These are phyloP conservation scores for Cercospora janseana DNA, from an alignment of 2,329 filamentous ascomycete genomes.

Conservation along the genomic window DNA sequence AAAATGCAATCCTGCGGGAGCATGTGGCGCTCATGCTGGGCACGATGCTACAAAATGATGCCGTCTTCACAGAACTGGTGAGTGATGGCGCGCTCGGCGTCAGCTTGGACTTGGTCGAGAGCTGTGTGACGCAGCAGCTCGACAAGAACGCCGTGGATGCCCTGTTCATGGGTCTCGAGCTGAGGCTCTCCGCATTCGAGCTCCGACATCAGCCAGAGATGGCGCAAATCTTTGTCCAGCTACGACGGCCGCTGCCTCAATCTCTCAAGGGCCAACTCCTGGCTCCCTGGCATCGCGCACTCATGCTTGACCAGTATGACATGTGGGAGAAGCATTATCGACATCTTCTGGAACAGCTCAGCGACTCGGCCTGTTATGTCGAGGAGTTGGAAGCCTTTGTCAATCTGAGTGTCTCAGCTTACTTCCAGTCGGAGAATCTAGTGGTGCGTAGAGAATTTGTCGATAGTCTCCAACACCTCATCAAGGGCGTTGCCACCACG, in stretches of 20 bases:
- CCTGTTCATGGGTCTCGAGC: conserved; percentile 20
- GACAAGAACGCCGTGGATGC: conserved; percentile 19
- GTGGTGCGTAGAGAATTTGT: conserved; percentile 24
- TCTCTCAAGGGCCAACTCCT: conserved; percentile 21
- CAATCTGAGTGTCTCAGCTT: conserved; percentile 24
- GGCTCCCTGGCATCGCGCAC: conserved; percentile 25
- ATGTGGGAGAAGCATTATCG: conserved; percentile 25
- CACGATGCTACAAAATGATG: conserved; percentile 20
- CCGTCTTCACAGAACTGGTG: conserved; percentile 15
- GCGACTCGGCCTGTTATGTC: conserved; percentile 21
- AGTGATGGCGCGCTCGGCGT: conserved; percentile 21
- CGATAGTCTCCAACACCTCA: conserved; percentile 19
- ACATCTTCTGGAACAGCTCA: conserved; percentile 21
- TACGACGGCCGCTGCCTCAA: conserved; percentile 22
- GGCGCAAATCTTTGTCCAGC: conserved; percentile 29
- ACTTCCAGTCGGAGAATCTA: conserved; percentile 24
- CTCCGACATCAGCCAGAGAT: conserved; percentile 25
- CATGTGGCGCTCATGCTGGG: conserved; percentile 23
- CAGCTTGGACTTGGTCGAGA: conserved; percentile 21
- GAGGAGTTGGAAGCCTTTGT: conserved; percentile 26
- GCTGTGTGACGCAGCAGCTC: conserved; percentile 15
- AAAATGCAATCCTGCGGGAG: conserved; percentile 26
- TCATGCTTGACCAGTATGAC: conserved; percentile 27
- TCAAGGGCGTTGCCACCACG: conserved; percentile 16
- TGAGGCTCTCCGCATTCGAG: conserved; percentile 22